Evolutionary conservation across 805 yeast species (phyloP).

Genomic region (Ascoidea asiatica): DNA sequence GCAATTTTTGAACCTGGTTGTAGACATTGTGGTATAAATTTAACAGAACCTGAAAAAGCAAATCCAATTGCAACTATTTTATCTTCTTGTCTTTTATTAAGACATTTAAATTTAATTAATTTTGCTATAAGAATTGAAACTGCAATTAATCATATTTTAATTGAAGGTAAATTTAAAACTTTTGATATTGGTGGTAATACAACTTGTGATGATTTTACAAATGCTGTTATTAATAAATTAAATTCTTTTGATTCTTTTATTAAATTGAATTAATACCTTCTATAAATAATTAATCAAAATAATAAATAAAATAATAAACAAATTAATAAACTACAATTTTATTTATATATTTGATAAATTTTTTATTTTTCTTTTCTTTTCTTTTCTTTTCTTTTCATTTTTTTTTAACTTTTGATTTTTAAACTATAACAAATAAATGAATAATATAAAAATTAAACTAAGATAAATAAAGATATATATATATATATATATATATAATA

Average conservation of each 20-base stretch:
- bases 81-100: slow-evolving; percentile 81
- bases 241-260: not conserved
- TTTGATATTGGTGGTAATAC: slow-evolving; percentile 85
- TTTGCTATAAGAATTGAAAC: slow-evolving; percentile 76
- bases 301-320: too few species aligned
- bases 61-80: slow-evolving; percentile 97
- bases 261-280: not conserved
- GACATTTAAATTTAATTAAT: slow-evolving; percentile 83
- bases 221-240: slow-evolving; percentile 71
- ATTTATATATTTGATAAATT: too few species aligned
- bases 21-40: slow-evolving; percentile 97
- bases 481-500: too few species aligned
- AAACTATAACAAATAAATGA: too few species aligned
- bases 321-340: too few species aligned
- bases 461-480: not conserved
- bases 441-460: not conserved
- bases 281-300: too few species aligned
- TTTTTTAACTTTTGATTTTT: too few species aligned
- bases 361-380: not conserved
- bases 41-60: slow-evolving; percentile 87
- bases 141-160: slow-evolving; percentile 83
- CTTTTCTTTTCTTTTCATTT: not conserved
- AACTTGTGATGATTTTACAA: slow-evolving; percentile 88
- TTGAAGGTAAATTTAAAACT: slow-evolving; percentile 78
- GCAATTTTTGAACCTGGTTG: slow-evolving; percentile 99